Conservation (phyloP, 2,329 filamentous ascomycete species). For the Pleurostoma richardsiae region DNA sequence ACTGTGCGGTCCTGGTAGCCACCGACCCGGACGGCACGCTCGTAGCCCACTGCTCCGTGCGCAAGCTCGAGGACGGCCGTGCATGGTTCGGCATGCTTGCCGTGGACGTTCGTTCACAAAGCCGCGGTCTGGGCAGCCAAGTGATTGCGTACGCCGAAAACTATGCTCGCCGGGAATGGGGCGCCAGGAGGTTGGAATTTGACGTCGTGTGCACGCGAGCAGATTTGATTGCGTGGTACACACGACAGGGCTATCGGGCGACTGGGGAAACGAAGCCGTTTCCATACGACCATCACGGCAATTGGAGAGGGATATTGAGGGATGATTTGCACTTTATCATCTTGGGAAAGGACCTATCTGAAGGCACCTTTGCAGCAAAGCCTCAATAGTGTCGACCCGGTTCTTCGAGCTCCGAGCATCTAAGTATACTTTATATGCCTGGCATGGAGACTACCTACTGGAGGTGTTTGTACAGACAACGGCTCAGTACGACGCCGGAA, state of each 20-base stretch:
- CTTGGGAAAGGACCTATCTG: conserved; percentile 22
- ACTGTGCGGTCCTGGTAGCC: conserved; percentile 23
- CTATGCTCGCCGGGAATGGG: conserved; percentile 17
- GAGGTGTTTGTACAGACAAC: too few relatives aligned
- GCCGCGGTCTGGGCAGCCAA: conserved; percentile 23
- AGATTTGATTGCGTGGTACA: conserved; percentile 21
- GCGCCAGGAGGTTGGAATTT: conserved; percentile 11
- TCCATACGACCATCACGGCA: conserved; percentile 13
- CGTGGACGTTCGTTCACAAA: conserved; percentile 23
- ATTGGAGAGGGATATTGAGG: conserved; percentile 10
- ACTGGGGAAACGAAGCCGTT: conserved; percentile 27
- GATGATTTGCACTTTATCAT: conserved; percentile 28
- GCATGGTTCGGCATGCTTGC: conserved; percentile 28
- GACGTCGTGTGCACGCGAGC: conserved; percentile 21
- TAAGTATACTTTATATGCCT: too few relatives aligned
- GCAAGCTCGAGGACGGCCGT: conserved; percentile 13
- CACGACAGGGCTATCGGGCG: conserved; percentile 17
- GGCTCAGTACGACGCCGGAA: too few relatives aligned
- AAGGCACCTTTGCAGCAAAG: too few relatives aligned
- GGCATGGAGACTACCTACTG: too few relatives aligned
- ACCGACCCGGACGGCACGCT: conserved; percentile 11
- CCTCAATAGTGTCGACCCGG: too few relatives aligned
- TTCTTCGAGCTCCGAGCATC: too few relatives aligned
- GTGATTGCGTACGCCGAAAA: conserved; percentile 20
- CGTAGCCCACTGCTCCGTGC: conserved; percentile 21